These are phyloP conservation scores for Corymbia maculata DNA, from an alignment of 345 rosid genomes.

Conservation along the genomic window DNA sequence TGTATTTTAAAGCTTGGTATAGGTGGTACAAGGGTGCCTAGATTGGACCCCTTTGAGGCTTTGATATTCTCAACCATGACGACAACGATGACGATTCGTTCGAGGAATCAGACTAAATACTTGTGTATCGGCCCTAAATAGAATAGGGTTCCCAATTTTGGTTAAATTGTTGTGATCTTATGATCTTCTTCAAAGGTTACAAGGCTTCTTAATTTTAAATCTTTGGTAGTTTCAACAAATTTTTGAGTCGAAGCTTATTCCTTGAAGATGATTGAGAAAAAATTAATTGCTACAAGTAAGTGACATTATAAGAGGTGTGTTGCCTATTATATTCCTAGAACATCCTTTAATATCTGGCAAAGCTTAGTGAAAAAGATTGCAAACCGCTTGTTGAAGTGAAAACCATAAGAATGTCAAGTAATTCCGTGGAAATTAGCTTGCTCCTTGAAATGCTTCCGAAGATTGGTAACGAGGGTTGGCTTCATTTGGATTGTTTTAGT, in stretches of 20 bases:
- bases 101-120: no score
- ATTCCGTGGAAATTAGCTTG: background rate
- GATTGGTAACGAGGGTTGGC: no score
- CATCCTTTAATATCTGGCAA: background rate
- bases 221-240: background rate
- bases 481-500: background rate
- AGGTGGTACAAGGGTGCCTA: no score
- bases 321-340: background rate
- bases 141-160: no score
- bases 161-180: background rate
- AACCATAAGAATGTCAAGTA: background rate
- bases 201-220: background rate
- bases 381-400: background rate
- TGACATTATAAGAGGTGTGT: no score
- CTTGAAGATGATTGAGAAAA: accelerated
- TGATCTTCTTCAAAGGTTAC: background rate
- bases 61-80: no score
- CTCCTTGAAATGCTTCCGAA: background rate
- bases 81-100: no score
- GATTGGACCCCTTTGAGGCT: no score
- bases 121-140: no score
- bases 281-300: background rate
- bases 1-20: no score
- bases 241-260: background rate
- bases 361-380: accelerated